phyloP scores from a whole-genome alignment of 345 rosid species.

The Brassica carinata region DNA sequence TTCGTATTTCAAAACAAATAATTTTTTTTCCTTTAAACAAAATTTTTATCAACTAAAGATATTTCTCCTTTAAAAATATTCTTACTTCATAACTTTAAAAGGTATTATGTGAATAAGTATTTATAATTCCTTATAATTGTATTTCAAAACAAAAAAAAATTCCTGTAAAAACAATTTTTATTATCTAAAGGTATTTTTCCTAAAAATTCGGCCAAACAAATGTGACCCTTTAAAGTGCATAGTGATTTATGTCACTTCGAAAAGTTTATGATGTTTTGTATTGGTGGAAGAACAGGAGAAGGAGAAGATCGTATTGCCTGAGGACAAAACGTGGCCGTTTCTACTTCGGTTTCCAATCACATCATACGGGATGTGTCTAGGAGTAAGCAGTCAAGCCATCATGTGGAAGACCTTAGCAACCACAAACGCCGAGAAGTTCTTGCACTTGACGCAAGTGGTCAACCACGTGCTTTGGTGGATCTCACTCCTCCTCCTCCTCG shows the following conservation, averaged over 20 bases:
- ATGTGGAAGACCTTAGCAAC: slow-evolving; percentile 85
- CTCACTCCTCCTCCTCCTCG: slow-evolving; percentile 51
- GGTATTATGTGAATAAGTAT: no score
- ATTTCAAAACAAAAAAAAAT: no score
- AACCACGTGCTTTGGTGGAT: slow-evolving; percentile 76
- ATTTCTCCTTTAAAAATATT: no score
- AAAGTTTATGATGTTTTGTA: not conserved
- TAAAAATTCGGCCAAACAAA: no score
- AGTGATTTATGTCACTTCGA: not conserved
- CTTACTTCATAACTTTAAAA: no score
- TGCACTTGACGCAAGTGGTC: slow-evolving; percentile 50
- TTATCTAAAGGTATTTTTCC: no score
- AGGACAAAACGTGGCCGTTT: slow-evolving; percentile 85
- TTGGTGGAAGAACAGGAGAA: slow-evolving; percentile 48
- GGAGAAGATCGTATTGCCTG: slow-evolving; percentile 77
- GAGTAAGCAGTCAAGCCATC: slow-evolving; percentile 88
- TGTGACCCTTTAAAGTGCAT: not conserved
- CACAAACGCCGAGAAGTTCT: slow-evolving; percentile 63
- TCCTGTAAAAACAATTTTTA: no score
- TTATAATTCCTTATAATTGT: no score
- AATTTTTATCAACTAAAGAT: no score
- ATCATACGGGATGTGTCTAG: slow-evolving; percentile 89
- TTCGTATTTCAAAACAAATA: no score
- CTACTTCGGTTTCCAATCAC: slow-evolving; percentile 77
- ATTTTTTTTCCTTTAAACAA: no score